Percentiles rank a stretch among this genome's conserved stretches.
Evolutionary conservation across 2,329 filamentous ascomycete species (phyloP).

Genomic region (Penicillium sp.): DNA sequence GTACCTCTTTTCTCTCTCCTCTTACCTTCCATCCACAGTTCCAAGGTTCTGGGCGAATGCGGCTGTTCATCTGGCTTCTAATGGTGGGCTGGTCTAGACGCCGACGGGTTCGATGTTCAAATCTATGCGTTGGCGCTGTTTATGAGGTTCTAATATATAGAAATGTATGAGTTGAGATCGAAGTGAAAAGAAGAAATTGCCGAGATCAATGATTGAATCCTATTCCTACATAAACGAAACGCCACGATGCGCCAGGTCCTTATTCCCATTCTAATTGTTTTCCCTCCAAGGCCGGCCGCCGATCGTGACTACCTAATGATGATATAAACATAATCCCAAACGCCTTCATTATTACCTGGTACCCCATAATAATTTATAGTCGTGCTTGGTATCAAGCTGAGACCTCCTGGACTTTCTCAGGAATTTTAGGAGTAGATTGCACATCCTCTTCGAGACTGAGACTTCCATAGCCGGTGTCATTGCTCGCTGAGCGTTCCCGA

Average conservation of each 20-base stretch:
- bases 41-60: not conserved
- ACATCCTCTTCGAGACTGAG: slow-evolving; percentile 24
- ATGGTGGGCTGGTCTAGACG: not conserved
- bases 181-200: not conserved
- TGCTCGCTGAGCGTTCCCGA: slow-evolving; percentile 36
- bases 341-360: slow-evolving; percentile 10
- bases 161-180: not conserved
- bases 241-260: slow-evolving; percentile 2
- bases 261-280: slow-evolving; percentile 4
- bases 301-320: not conserved
- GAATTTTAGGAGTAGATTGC: slow-evolving; percentile 2
- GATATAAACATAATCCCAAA: slow-evolving; percentile 5
- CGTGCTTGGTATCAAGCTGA: slow-evolving; percentile 1
- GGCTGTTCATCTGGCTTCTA: not conserved
- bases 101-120: not conserved
- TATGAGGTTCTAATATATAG: no score
- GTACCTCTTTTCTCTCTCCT: not conserved
- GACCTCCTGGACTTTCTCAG: slow-evolving; percentile 10
- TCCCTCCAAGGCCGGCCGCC: slow-evolving; percentile 2
- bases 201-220: not conserved
- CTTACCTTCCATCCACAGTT: not conserved
- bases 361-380: not conserved
- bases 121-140: no score
- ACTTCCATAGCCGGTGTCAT: slow-evolving; percentile 44
- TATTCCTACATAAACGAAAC: slow-evolving; percentile 2